Evolutionary conservation across 805 yeast genomes (phyloP).

Genomic region (Metschnikowia hibisci): DNA sequence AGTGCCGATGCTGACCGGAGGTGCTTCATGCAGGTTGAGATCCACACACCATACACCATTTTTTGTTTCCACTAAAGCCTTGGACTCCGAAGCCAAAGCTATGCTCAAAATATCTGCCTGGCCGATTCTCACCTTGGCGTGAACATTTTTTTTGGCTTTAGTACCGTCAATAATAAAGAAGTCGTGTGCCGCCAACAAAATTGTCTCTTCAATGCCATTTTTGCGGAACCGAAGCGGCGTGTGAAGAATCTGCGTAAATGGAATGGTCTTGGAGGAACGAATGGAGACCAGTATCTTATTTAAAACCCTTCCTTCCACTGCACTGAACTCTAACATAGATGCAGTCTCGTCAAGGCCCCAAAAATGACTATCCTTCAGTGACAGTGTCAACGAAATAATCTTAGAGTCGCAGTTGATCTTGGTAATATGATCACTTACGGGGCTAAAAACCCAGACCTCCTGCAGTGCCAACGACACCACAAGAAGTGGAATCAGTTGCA

Average conservation of each 20-base stretch:
- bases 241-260: constrained; percentile 19
- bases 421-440: constrained; percentile 36
- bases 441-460: constrained; percentile 43
- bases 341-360: constrained; percentile 23
- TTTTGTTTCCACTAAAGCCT: background rate
- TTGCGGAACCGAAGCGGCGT: constrained; percentile 6
- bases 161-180: constrained; percentile 28
- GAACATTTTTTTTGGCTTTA: constrained; percentile 22
- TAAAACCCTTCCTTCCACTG: constrained; percentile 24
- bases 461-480: constrained; percentile 33
- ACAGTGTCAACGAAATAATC: constrained; percentile 15
- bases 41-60: constrained; percentile 5
- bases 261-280: constrained; percentile 14
- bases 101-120: constrained; percentile 21
- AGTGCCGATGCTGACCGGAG: constrained; percentile 1
- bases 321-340: constrained; percentile 19
- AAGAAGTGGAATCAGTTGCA: constrained; percentile 17
- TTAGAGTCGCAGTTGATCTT: constrained; percentile 26
- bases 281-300: constrained; percentile 3
- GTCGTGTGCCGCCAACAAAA: constrained; percentile 26
- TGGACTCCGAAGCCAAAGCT: background rate
- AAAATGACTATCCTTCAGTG: constrained; percentile 15
- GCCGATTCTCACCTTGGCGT: constrained; percentile 20
- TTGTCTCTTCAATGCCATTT: constrained; percentile 10
- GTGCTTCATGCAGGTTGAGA: background rate